Evolutionary conservation across 345 rosid genomes (phyloP), one percentile per base, ranked within the genome.

Genomic region (Turritis glabra): DNA sequence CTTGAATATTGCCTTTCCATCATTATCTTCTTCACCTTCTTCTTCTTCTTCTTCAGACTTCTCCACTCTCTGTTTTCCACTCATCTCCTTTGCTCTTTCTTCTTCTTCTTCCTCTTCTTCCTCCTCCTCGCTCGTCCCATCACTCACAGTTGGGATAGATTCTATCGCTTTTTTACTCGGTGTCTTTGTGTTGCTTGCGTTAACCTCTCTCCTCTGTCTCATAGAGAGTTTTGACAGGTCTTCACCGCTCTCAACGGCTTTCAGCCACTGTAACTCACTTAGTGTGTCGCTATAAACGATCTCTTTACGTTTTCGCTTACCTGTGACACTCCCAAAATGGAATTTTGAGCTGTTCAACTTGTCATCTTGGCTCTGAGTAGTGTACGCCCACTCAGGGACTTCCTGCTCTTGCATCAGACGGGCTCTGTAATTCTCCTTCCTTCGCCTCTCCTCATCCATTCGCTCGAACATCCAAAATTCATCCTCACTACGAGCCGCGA

Each of bases 341-440:
- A 71, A 71, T 13, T 88, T 91, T 35, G 83, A 69, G 64, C 64
- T 78, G 80, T 89, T 94, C 54, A 69, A 35, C 79, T 82, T 91
- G 27, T 75, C 86, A 69, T 89, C 93, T 83, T 86, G 84, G 25
- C 37, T 73, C 62, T 87, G 84, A 41, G 83, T 71, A 59, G 85
- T 59, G 74, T 87, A 92, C 15, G 84, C 99, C 98, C 99, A 96
- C 74, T 89, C 99, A 10, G 99, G 99, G 56, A 95, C 99, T 81
- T 96, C 99, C 3, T 87, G 89, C 14, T 96, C 98, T 84, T 90
- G 90, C 97, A 92, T 90, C 57, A 96, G 93, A 40, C 99, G 97
- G 25, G 87, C 79, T 79, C 86, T 84, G 79, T 92, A 92, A 32
- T 88, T 87, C 83, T 96, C 99, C 71, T 89, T 84, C 55, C 77